Percentiles rank a stretch among this genome's conserved stretches.
Conservation (phyloP, 2,329 filamentous ascomycete species). For the Colletotrichum lini region DNA sequence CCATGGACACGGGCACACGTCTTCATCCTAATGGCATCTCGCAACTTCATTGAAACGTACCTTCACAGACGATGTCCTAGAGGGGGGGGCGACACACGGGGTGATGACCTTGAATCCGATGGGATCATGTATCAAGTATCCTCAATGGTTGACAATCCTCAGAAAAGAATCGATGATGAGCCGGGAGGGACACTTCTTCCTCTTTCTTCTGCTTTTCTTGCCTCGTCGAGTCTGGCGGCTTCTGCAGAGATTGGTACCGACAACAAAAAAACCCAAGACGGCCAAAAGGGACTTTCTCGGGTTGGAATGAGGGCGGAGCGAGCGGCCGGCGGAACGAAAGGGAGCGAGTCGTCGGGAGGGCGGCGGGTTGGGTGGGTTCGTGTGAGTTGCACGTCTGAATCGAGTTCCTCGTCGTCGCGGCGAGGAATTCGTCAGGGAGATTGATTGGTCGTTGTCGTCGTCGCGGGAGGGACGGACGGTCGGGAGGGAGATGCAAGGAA, state of each 20-base stretch:
- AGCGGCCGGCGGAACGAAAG: slow-evolving; percentile 50
- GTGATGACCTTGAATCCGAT: slow-evolving; percentile 36
- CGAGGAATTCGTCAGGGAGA: slow-evolving; percentile 57
- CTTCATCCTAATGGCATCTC: slow-evolving; percentile 13
- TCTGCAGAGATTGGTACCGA: no score
- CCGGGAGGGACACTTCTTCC: neutral
- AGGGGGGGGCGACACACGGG: slow-evolving; percentile 1
- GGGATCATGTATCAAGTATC: slow-evolving; percentile 39
- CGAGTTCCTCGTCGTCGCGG: slow-evolving; percentile 60
- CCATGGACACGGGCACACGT: neutral
- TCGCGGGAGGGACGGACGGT: slow-evolving; percentile 32
- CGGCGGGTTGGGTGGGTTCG: slow-evolving; percentile 42
- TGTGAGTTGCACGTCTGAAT: slow-evolving; percentile 47
- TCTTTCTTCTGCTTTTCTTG: slow-evolving; percentile 12
- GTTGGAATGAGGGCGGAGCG: slow-evolving; percentile 40
- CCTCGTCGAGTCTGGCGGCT: neutral
- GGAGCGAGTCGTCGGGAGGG: slow-evolving; percentile 51
- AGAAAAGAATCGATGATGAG: neutral
- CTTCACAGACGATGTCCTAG: slow-evolving; percentile 38
- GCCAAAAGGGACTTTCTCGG: slow-evolving; percentile 22
- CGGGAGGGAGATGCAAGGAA: slow-evolving; percentile 36
- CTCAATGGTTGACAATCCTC: neutral
- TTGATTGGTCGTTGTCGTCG: slow-evolving; percentile 26
- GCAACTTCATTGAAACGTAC: slow-evolving; percentile 39
- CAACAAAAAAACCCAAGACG: slow-evolving; percentile 44